Conservation (phyloP, 1,284 basidiomycete species). For the Vanrija humicola region DNA sequence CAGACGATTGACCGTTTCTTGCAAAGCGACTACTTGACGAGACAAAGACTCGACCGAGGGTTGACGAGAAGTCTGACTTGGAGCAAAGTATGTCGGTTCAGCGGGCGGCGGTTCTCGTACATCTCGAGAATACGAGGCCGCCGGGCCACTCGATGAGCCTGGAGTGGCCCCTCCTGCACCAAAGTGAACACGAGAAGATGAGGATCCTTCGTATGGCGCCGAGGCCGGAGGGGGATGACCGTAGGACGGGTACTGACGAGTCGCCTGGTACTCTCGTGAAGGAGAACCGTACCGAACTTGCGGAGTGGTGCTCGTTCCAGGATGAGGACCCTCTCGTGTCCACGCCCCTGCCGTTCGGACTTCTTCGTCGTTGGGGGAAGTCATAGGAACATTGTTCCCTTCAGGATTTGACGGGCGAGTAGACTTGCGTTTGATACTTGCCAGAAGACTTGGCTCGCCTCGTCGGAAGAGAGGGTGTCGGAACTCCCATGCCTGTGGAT, state of each 20-base stretch:
- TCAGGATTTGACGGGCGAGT: constrained; percentile 22
- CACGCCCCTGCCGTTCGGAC: background rate
- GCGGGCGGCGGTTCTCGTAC: constrained; percentile 15
- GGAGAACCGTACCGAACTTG: background rate
- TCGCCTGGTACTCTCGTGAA: background rate
- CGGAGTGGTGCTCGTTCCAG: background rate
- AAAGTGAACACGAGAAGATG: background rate
- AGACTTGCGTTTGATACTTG: constrained; percentile 47
- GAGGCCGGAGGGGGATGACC: background rate
- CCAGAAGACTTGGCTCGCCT: constrained; percentile 46
- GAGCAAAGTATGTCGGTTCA: constrained; percentile 27
- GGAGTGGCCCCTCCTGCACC: constrained; percentile 2
- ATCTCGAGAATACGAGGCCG: background rate
- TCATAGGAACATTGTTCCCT: constrained; percentile 10
- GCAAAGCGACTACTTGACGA: constrained; percentile 26
- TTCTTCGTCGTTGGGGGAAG: constrained; percentile 27
- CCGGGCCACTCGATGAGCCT: background rate
- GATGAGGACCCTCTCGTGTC: background rate
- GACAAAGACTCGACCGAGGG: constrained; percentile 15
- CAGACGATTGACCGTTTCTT: constrained; percentile 30
- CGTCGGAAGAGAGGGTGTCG: constrained; percentile 48
- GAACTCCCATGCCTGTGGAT: constrained; percentile 51
- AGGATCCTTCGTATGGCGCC: background rate
- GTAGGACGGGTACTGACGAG: background rate
- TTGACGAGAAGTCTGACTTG: constrained; percentile 9